Evolutionary conservation across 495 filamentous ascomycete genomes (phyloP).

Genomic region (Diplogelasinospora grovesii): DNA sequence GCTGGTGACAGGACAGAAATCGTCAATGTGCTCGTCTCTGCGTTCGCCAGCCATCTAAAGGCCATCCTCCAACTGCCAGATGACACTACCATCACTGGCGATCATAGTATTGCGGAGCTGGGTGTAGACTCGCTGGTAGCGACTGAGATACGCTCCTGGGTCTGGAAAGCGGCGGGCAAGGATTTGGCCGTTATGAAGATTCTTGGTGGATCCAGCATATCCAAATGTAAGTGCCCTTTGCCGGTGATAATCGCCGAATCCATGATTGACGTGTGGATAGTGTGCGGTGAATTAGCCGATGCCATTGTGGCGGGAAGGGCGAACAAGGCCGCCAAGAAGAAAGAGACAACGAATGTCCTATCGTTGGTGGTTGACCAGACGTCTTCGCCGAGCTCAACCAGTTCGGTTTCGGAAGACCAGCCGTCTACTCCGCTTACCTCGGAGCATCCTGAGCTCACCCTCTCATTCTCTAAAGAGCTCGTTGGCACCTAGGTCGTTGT

Average conservation of each 20-base stretch:
- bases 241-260: no score
- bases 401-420: no score
- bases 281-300: constrained; percentile 17
- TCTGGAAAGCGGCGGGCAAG: constrained; percentile 33
- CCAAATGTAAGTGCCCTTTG: constrained; percentile 6
- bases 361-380: no score
- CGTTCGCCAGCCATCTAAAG: constrained; percentile 22
- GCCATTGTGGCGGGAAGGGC: constrained; percentile 4
- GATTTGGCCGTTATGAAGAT: constrained; percentile 50
- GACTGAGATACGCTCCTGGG: constrained; percentile 41
- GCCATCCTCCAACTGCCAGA: constrained; percentile 25
- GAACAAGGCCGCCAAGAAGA: not conserved
- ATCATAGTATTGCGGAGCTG: constrained; percentile 23
- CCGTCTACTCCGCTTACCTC: no score
- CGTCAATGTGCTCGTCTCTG: constrained; percentile 14
- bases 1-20: constrained; percentile 13
- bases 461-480: no score
- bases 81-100: constrained; percentile 16
- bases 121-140: constrained; percentile 47
- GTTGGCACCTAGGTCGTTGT: no score
- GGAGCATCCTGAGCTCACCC: no score
- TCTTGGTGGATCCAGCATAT: constrained; percentile 33
- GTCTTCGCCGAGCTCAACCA: no score
- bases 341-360: no score
- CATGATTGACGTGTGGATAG: no score